Percentiles rank a stretch among this genome's conserved stretches.
phyloP scores from a whole-genome alignment of 306 rosid genomes.

The Mimosa pudica region DNA sequence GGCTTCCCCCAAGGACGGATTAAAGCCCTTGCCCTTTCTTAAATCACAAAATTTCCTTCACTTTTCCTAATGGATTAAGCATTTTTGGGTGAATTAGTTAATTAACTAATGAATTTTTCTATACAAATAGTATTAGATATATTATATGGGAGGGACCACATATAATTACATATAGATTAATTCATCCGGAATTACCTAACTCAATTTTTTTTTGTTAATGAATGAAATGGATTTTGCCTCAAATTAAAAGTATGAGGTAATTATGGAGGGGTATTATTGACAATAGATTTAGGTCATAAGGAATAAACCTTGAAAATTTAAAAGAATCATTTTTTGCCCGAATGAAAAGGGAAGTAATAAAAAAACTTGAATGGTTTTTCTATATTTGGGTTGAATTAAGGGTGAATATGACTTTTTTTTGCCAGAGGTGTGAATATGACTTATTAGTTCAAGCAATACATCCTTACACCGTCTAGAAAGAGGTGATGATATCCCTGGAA shows the following conservation, averaged over 20 bases:
- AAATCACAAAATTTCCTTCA: constrained; percentile 13
- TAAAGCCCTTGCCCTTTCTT: constrained; percentile 43
- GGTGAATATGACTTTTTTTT: neutral
- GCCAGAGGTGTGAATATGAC: neutral
- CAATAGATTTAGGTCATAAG: neutral
- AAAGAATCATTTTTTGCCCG: neutral
- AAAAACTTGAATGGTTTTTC: neutral
- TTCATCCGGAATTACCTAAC: neutral
- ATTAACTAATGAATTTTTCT: neutral
- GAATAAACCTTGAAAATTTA: neutral
- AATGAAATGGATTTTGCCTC: neutral
- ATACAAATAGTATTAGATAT: neutral
- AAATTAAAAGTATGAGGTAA: neutral
- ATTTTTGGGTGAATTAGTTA: neutral
- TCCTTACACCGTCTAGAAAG: neutral
- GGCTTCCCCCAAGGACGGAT: constrained; percentile 41
- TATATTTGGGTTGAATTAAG: neutral
- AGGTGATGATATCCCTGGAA: neutral
- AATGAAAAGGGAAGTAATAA: neutral
- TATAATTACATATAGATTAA: neutral
- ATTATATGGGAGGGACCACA: neutral
- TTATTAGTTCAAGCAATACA: neutral
- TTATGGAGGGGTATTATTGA: neutral
- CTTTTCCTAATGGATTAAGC: neutral
- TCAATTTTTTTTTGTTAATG: neutral